Base-by-base conservation (phyloP, 805 yeast genomes). In the Lipomyces sp. region DNA sequence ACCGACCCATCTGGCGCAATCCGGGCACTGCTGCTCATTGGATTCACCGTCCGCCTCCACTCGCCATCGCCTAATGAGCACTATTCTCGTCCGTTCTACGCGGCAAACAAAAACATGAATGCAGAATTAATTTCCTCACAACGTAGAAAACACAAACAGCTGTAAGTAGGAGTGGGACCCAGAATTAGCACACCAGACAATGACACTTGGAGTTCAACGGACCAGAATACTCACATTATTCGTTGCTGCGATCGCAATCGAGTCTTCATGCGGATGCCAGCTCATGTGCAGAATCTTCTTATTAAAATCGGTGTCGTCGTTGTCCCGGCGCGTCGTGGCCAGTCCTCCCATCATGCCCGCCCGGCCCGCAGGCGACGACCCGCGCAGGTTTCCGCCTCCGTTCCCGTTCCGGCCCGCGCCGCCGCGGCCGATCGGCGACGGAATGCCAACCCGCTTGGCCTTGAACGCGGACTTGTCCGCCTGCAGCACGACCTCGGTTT, bases 401-500 rank as follows among this genome's bases (percentile, higher is more conserved):
- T 78, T 77, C 65, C 45, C 49, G 32, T 49, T 50, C 22, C 55
- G 39, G 23, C 37, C 39, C 11, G 36, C 45, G 21, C 54, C 55
- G 2, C 46, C 42, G 60, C 68, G 77, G 62, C 70, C 79, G 66
- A 75, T 70, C 63, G 62, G 71, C 50, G 61, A 69, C 61, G 68
- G 71, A 56, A 58, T 74, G 66, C 74, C 74, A 52, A 76, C 69
- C 64, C 83, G 84, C 70, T 85, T 84, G 47, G 84, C 81, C 70
- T 88, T 88, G 74, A 93, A 90, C 31, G 96, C 97, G 39, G 90
- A 82, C 75, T 93, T 93, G 71, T 93, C 98, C n/a, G 98, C 98
- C 70, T 91, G 97, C 65, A 93, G 78, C 22, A 87, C 80, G 57
- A 93, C 83, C 66, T 87, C 91, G 50, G 75, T 76, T 42, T 70